These are phyloP conservation scores for Didymella exigua DNA, from an alignment of 2,329 filamentous ascomycete species.

Conservation along the genomic window DNA sequence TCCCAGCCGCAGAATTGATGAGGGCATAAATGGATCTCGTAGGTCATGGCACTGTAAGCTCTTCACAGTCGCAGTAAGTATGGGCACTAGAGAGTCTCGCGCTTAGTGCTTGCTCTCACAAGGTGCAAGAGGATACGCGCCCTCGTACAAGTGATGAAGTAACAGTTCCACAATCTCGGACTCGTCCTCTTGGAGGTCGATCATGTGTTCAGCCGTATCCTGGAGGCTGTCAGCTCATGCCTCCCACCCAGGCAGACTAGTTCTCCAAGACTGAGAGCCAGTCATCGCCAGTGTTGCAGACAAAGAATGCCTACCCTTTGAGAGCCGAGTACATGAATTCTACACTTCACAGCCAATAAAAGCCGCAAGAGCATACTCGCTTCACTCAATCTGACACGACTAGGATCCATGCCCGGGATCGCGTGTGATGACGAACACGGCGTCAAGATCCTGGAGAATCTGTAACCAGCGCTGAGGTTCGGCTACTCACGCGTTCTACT, in stretches of 20 bases:
- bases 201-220: no score
- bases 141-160: no score
- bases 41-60: no score
- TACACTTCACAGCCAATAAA: conserved; percentile 55
- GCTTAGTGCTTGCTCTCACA: no score
- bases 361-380: conserved; percentile 38
- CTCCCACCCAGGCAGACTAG: conserved; percentile 48
- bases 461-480: conserved; percentile 20
- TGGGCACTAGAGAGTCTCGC: no score
- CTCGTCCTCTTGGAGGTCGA: no score
- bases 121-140: no score
- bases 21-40: no score
- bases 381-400: conserved; percentile 31
- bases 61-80: no score
- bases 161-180: no score
- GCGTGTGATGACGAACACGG: conserved; percentile 24
- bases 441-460: conserved; percentile 23
- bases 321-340: conserved; percentile 51
- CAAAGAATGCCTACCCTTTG: conserved; percentile 38
- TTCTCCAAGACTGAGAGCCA: conserved; percentile 58
- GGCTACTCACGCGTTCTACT: conserved; percentile 25
- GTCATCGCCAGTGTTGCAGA: conserved; percentile 28
- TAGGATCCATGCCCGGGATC: no score
- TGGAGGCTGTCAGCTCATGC: conserved; percentile 46
- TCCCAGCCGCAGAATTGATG: no score